phyloP scores from a whole-genome alignment of 371 early-diverging fungal genomes.

The Aphelidium insulamus region DNA sequence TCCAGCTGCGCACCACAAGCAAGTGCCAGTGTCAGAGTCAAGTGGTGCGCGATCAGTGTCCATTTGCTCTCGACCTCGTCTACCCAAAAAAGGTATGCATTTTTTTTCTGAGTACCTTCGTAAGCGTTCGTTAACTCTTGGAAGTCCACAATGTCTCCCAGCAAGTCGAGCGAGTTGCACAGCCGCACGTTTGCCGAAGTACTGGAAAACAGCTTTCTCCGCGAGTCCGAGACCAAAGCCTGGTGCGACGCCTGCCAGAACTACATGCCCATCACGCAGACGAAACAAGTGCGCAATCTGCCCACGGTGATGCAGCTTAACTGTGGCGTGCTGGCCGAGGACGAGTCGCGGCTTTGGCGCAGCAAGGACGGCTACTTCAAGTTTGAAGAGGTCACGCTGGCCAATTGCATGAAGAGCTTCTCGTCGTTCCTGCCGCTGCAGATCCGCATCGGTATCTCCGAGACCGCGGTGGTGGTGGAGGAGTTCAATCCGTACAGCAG shows the following conservation, averaged over 20 bases:
- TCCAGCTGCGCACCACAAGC: constrained; percentile 31
- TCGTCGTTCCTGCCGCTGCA: neutral
- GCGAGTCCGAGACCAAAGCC: constrained; percentile 47
- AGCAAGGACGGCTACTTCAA: no score
- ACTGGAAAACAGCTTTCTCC: constrained; percentile 34
- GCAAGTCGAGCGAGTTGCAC: no score
- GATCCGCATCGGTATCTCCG: neutral
- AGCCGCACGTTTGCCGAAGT: constrained; percentile 26
- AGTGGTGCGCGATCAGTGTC: constrained; percentile 29
- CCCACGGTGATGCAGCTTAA: constrained; percentile 46
- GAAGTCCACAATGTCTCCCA: no score
- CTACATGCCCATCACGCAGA: constrained; percentile 40
- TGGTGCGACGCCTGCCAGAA: constrained; percentile 53
- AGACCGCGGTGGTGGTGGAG: neutral
- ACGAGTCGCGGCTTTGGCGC: constrained; percentile 24
- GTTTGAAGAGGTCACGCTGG: neutral
- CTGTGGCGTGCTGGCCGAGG: constrained; percentile 28
- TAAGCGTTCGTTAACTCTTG: no score
- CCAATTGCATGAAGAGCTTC: no score
- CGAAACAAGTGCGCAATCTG: constrained; percentile 27
- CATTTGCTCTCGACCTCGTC: constrained; percentile 58
- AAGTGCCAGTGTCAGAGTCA: constrained; percentile 37
- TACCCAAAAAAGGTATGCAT: constrained; percentile 29
- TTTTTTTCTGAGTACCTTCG: no score
- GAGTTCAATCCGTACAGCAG: neutral